Evolutionary conservation across 2,329 filamentous ascomycete species (phyloP).

Genomic region (Mycogone perniciosa): DNA sequence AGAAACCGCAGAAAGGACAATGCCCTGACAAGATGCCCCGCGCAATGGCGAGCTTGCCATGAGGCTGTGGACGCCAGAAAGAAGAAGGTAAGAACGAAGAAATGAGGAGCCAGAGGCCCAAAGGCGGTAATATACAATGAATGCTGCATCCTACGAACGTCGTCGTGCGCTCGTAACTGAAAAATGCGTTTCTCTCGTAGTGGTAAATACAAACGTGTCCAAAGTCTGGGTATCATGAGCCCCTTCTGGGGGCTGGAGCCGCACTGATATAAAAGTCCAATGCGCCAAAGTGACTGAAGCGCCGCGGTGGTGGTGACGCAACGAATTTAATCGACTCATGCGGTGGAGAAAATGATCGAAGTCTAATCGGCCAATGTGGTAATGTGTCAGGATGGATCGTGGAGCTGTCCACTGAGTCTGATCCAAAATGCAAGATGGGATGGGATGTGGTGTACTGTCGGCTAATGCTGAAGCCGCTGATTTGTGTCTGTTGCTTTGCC

Average conservation of each 20-base stretch:
- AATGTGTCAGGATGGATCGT: background rate
- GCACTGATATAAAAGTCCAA: slow-evolving; percentile 6
- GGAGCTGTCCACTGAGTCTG: background rate
- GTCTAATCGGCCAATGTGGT: background rate
- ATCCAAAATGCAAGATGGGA: background rate
- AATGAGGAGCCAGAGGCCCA: background rate
- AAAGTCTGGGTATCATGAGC: slow-evolving; percentile 13
- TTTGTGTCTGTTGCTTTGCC: too few relatives aligned
- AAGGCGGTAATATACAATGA: slow-evolving; percentile 9
- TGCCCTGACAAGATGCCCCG: slow-evolving; percentile 11
- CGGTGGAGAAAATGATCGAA: slow-evolving; percentile 1
- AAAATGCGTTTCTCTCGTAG: slow-evolving; percentile 3
- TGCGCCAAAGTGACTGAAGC: slow-evolving; percentile 9
- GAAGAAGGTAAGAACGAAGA: slow-evolving; percentile 2
- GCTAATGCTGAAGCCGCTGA: too few relatives aligned
- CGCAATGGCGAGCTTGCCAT: slow-evolving; percentile 10
- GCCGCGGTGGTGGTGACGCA: slow-evolving; percentile 4
- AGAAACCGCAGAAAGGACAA: background rate
- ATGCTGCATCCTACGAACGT: slow-evolving; percentile 4
- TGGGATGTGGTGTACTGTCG: too few relatives aligned
- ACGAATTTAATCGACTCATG: slow-evolving; percentile 5
- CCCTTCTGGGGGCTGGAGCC: slow-evolving; percentile 6
- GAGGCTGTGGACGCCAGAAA: slow-evolving; percentile 7
- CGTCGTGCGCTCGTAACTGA: slow-evolving; percentile 2
- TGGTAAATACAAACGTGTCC: slow-evolving; percentile 9